phyloP scores from a whole-genome alignment of 139 green algal genomes.

The Astrephomene gubernaculifera region DNA sequence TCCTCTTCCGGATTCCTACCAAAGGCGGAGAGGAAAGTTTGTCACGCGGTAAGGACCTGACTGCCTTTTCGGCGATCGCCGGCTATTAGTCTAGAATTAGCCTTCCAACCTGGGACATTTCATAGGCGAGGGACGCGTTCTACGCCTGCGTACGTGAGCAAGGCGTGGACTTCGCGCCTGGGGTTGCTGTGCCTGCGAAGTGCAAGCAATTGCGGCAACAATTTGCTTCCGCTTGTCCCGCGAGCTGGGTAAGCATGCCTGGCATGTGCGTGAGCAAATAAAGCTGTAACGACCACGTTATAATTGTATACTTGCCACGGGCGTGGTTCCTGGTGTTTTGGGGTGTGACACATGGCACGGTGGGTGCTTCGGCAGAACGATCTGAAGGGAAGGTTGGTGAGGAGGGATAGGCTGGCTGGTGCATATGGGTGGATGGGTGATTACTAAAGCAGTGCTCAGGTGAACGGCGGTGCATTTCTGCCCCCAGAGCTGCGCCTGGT shows the following conservation, averaged over 20 bases:
- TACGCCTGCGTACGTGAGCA: constrained; percentile 67
- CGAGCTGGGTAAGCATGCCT: constrained; percentile 70
- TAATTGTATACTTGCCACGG: background rate
- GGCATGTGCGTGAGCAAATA: background rate
- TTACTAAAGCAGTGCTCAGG: too few species aligned
- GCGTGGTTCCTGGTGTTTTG: background rate
- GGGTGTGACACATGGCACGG: background rate
- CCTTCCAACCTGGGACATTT: background rate
- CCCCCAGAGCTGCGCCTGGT: too few species aligned
- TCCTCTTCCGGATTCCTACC: background rate
- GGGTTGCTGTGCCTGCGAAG: constrained; percentile 44
- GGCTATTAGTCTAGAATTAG: background rate
- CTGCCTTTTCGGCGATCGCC: background rate
- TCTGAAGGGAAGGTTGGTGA: background rate
- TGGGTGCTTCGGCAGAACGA: background rate
- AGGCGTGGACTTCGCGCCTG: constrained; percentile 56
- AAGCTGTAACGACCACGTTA: too few species aligned
- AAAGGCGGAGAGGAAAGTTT: constrained; percentile 7
- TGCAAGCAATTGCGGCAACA: constrained; percentile 64
- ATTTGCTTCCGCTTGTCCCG: constrained; percentile 72
- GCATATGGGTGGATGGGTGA: constrained; percentile 20
- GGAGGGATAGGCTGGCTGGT: background rate
- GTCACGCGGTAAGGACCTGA: constrained; percentile 9
- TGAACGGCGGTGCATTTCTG: too few species aligned
- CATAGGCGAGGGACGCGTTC: constrained; percentile 73